phyloP scores from a whole-genome alignment of 2,329 filamentous ascomycete genomes.

The Madurella mycetomatis region DNA sequence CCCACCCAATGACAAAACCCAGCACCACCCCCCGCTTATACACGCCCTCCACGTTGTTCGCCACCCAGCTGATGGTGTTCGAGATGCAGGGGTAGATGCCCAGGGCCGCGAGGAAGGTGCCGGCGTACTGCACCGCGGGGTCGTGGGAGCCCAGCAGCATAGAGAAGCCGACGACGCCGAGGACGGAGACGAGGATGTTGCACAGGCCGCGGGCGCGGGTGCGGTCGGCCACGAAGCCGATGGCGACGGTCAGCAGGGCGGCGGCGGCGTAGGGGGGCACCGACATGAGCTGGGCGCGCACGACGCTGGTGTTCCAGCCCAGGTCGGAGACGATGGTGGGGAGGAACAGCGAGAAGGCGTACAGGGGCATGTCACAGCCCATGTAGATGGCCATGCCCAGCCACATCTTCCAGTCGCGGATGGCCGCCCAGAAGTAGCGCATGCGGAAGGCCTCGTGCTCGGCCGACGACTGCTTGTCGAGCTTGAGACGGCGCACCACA shows the following conservation, averaged over 20 bases:
- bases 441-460: conserved; percentile 67
- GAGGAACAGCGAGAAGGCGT: conserved; percentile 52
- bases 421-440: conserved; percentile 63
- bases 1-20: conserved; percentile 88
- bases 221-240: conserved; percentile 74
- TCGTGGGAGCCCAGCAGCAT: conserved; percentile 67
- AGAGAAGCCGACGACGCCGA: conserved; percentile 72
- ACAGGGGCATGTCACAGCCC: conserved; percentile 45
- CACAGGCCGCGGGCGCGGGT: conserved; percentile 69
- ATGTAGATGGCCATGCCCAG: conserved; percentile 45
- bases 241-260: conserved; percentile 60
- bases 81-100: conserved; percentile 86
- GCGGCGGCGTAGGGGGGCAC: conserved; percentile 74
- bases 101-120: conserved; percentile 76
- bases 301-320: conserved; percentile 41
- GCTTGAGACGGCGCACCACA: conserved; percentile 62
- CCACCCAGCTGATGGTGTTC: conserved; percentile 83
- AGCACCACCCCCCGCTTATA: conserved; percentile 88
- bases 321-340: conserved; percentile 51
- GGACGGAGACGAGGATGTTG: conserved; percentile 66
- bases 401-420: conserved; percentile 73
- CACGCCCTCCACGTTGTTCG: conserved; percentile 84
- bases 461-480: conserved; percentile 64
- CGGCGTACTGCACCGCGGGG: conserved; percentile 72
- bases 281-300: conserved; percentile 64